Evolutionary conservation across 1,284 basidiomycete genomes (phyloP).

Genomic region (Schizophyllum amplum): DNA sequence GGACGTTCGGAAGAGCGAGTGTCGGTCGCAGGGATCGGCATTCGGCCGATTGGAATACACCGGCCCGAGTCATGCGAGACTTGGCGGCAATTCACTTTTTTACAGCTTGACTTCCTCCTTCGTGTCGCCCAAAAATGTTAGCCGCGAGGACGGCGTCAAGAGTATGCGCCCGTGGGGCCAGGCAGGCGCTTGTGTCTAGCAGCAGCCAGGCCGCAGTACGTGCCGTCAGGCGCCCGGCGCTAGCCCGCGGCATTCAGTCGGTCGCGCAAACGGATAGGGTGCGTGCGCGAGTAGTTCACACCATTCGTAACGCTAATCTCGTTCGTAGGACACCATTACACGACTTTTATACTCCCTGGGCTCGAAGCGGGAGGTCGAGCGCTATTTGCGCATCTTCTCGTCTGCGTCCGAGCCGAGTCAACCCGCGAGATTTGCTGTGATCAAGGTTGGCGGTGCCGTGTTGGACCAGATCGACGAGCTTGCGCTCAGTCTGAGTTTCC

Average conservation of each 20-base stretch:
- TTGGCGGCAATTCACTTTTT: too few species aligned
- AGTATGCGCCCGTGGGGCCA: conserved; percentile 15
- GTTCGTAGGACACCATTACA: conserved; percentile 86
- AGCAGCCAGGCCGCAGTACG: background rate
- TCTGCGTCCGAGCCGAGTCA: conserved; percentile 77
- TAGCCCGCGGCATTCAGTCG: conserved; percentile 36
- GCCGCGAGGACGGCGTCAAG: conserved; percentile 20
- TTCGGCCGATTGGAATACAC: too few species aligned
- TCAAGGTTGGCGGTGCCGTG: conserved; percentile 93
- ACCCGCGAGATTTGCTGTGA: conserved; percentile 87
- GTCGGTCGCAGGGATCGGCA: too few species aligned
- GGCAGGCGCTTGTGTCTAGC: conserved; percentile 15
- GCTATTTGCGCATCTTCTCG: conserved; percentile 94
- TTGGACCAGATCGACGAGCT: conserved; percentile 87
- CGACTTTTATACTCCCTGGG: conserved; percentile 92
- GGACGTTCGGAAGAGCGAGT: too few species aligned
- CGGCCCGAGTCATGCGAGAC: too few species aligned
- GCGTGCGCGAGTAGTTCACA: conserved; percentile 9
- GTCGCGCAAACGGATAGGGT: conserved; percentile 56
- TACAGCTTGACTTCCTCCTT: too few species aligned
- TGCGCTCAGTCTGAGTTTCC: conserved; percentile 86
- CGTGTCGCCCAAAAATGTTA: conserved; percentile 17
- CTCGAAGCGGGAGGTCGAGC: conserved; percentile 91
- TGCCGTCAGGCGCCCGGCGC: conserved; percentile 4
- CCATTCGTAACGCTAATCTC: background rate